phyloP scores from a whole-genome alignment of 2,329 filamentous ascomycete species.

The Colletotrichum sp. region DNA sequence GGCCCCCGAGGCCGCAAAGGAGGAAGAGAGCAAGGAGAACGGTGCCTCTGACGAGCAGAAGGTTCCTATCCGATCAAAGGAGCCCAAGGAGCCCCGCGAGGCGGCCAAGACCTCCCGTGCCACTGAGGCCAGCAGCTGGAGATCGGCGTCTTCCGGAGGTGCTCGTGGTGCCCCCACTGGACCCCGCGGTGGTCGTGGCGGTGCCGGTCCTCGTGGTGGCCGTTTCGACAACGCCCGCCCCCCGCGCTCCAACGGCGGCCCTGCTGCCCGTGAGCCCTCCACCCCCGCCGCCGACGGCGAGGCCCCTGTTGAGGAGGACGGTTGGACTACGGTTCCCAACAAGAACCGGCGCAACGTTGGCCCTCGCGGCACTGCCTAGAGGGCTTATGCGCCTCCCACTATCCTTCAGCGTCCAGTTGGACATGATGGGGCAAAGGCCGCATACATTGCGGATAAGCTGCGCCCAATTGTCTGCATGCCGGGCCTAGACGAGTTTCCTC shows the following conservation, averaged over 20 bases:
- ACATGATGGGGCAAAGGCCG: constrained; percentile 6
- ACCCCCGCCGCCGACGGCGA: constrained; percentile 34
- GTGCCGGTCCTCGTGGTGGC: constrained; percentile 46
- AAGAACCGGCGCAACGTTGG: constrained; percentile 24
- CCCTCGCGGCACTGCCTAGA: constrained; percentile 17
- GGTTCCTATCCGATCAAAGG: constrained; percentile 40
- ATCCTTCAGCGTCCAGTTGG: constrained; percentile 17
- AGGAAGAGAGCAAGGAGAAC: constrained; percentile 34
- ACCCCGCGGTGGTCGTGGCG: constrained; percentile 41
- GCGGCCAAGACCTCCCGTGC: constrained; percentile 58
- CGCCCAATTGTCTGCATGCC: constrained; percentile 11
- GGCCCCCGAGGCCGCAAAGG: constrained; percentile 28
- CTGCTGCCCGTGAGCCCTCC: constrained; percentile 41
- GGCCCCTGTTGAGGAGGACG: constrained; percentile 58
- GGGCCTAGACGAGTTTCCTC: constrained; percentile 17
- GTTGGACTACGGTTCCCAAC: constrained; percentile 64
- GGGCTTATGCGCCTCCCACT: constrained; percentile 2
- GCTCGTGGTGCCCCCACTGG: constrained; percentile 50
- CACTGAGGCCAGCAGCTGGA: constrained; percentile 65
- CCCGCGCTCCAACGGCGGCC: constrained; percentile 54
- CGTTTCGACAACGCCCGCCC: constrained; percentile 50
- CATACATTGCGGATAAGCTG: constrained; percentile 11
- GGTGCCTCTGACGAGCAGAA: constrained; percentile 53
- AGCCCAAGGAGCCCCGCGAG: constrained; percentile 46
- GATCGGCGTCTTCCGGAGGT: constrained; percentile 55